Conservation (phyloP, 495 filamentous ascomycete genomes). For the Neurospora sp. region DNA sequence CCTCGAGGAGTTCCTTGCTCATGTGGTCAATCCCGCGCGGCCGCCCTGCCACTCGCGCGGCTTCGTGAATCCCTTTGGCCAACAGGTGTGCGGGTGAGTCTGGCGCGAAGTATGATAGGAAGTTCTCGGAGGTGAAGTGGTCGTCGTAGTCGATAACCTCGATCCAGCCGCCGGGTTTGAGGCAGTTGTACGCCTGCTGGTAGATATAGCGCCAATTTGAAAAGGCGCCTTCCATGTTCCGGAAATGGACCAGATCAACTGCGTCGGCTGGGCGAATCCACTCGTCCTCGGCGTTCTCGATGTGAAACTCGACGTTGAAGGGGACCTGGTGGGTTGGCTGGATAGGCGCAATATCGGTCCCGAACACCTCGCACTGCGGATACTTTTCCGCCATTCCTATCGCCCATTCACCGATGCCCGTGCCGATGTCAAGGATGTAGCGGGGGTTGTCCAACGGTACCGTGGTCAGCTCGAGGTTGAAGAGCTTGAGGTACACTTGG, state of each 20-base stretch:
- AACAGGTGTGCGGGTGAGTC: slow-evolving; percentile 28
- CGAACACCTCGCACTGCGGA: slow-evolving; percentile 53
- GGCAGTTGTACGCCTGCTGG: slow-evolving; percentile 45
- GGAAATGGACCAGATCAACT: slow-evolving; percentile 59
- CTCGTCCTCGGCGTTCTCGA: slow-evolving; percentile 55
- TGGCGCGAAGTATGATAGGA: slow-evolving; percentile 29
- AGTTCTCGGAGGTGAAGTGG: slow-evolving; percentile 22
- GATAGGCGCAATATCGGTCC: slow-evolving; percentile 57
- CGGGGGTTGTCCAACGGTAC: slow-evolving; percentile 43
- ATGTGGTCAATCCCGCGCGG: slow-evolving; percentile 48
- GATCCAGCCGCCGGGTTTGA: slow-evolving; percentile 56
- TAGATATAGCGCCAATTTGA: slow-evolving; percentile 53
- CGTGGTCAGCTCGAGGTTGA: slow-evolving; percentile 49
- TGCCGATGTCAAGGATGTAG: slow-evolving; percentile 60
- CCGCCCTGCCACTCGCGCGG: slow-evolving; percentile 31
- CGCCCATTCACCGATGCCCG: slow-evolving; percentile 65
- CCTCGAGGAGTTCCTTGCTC: slow-evolving; percentile 34
- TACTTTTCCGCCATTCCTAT: slow-evolving; percentile 57
- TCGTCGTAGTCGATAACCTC: slow-evolving; percentile 51
- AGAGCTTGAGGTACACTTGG: slow-evolving; percentile 51
- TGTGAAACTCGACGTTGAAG: slow-evolving; percentile 59
- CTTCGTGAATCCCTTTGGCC: slow-evolving; percentile 28
- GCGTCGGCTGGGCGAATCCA: slow-evolving; percentile 44
- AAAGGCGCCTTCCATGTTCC: slow-evolving; percentile 54
- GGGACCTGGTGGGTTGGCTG: slow-evolving; percentile 43